These are phyloP conservation scores for Xerocomus nothofagi DNA, from an alignment of 1,284 basidiomycete species.

Conservation along the genomic window DNA sequence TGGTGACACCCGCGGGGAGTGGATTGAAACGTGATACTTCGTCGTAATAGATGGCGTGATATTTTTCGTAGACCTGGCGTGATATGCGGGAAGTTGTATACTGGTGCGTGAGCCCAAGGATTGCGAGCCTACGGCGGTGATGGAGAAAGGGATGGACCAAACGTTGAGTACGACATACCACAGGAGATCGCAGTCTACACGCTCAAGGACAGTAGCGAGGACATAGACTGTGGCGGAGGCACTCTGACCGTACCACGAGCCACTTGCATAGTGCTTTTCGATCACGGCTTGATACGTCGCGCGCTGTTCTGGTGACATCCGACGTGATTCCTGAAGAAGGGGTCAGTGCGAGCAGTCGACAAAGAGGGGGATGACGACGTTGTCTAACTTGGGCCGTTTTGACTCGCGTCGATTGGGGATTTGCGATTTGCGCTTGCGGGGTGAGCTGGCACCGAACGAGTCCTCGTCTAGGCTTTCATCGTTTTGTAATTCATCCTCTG, in stretches of 20 bases:
- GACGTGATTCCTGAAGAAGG: constrained; percentile 34
- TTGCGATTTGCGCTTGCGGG: constrained; percentile 59
- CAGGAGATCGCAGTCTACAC: constrained; percentile 90
- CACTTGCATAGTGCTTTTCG: constrained; percentile 82
- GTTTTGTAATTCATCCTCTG: constrained; percentile 46
- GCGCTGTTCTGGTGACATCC: constrained; percentile 71
- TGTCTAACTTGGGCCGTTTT: constrained; percentile 52
- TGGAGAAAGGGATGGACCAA: neutral
- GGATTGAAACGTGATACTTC: constrained; percentile 90
- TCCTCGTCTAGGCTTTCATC: constrained; percentile 43
- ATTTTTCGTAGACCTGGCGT: constrained; percentile 81
- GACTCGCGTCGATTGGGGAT: constrained; percentile 41
- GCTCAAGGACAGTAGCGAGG: constrained; percentile 85
- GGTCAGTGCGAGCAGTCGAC: constrained; percentile 8
- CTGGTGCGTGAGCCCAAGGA: constrained; percentile 92
- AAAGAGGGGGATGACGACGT: constrained; percentile 36
- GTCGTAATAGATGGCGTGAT: constrained; percentile 77
- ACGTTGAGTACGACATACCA: constrained; percentile 55
- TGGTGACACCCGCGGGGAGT: constrained; percentile 40
- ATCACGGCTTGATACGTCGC: constrained; percentile 62
- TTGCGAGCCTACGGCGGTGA: constrained; percentile 70
- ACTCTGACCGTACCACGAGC: constrained; percentile 88
- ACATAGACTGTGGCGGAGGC: constrained; percentile 89
- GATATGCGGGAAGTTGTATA: constrained; percentile 89
- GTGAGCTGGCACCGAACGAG: constrained; percentile 42